Conservation (phyloP, 371 early-diverging fungal genomes). For the Mortierella sp. region DNA sequence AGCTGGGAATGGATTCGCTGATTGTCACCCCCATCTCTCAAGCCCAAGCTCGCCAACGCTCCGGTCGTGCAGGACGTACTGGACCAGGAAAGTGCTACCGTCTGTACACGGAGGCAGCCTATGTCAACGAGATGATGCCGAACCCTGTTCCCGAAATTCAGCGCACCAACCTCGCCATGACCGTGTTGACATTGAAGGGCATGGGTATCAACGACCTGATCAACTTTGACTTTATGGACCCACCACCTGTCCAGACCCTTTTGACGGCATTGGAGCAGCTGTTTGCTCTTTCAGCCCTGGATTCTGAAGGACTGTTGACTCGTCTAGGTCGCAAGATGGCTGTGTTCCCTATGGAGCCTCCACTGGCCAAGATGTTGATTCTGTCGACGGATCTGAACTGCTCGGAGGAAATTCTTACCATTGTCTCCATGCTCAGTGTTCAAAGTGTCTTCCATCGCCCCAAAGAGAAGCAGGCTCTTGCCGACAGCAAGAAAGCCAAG, state of each 20-base stretch:
- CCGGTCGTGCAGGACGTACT: slow-evolving; percentile 99
- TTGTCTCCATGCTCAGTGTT: slow-evolving; percentile 96
- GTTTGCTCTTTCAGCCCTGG: slow-evolving; percentile 95
- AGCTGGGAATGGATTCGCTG: slow-evolving; percentile 95
- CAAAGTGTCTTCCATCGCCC: slow-evolving; percentile 97
- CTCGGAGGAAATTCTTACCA: slow-evolving; percentile 95
- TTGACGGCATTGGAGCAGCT: slow-evolving; percentile 95
- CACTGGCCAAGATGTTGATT: slow-evolving; percentile 94
- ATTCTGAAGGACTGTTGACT: slow-evolving; percentile 94
- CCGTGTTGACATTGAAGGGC: slow-evolving; percentile 93
- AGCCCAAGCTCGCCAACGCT: slow-evolving; percentile 96
- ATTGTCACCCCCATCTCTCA: slow-evolving; percentile 96
- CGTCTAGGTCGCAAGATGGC: slow-evolving; percentile 97
- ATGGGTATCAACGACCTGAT: slow-evolving; percentile 97
- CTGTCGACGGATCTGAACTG: slow-evolving; percentile 92
- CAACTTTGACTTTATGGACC: slow-evolving; percentile 98
- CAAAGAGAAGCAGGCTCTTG: slow-evolving; percentile 94
- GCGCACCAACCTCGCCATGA: slow-evolving; percentile 93
- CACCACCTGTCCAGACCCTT: slow-evolving; percentile 94
- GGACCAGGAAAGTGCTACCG: slow-evolving; percentile 98
- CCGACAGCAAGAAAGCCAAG: slow-evolving; percentile 96
- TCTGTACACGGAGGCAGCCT: slow-evolving; percentile 97
- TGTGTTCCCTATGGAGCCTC: slow-evolving; percentile 97
- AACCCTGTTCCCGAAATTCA: slow-evolving; percentile 98
- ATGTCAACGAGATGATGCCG: slow-evolving; percentile 96